phyloP scores from a whole-genome alignment of 352 stramenopile species.

The Phytophthora palmivora region DNA sequence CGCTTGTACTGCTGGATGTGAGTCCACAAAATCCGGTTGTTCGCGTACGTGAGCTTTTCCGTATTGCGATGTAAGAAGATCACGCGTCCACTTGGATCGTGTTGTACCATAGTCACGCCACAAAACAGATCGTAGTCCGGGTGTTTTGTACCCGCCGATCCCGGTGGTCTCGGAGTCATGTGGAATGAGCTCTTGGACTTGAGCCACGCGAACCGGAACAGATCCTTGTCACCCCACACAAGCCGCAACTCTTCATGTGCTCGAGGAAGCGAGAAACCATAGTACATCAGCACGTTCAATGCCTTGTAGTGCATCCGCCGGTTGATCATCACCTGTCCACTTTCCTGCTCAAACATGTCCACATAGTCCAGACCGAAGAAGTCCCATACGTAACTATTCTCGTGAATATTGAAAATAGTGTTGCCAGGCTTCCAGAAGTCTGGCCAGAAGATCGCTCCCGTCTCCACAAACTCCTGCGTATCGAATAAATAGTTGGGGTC shows the following conservation, averaged over 20 bases:
- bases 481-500: slow-evolving; percentile 77
- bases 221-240: slow-evolving; percentile 85
- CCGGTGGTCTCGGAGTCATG: slow-evolving; percentile 62
- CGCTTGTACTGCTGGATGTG: slow-evolving; percentile 71
- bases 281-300: slow-evolving; percentile 81
- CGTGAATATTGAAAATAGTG: slow-evolving; percentile 85
- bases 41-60: slow-evolving; percentile 62
- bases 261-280: slow-evolving; percentile 51
- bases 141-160: slow-evolving; percentile 56
- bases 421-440: slow-evolving; percentile 79
- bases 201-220: slow-evolving; percentile 84
- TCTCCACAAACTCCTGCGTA: slow-evolving; percentile 56
- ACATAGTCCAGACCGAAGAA: slow-evolving; percentile 67
- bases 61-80: slow-evolving; percentile 80
- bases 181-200: slow-evolving; percentile 76
- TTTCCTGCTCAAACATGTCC: slow-evolving; percentile 85
- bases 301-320: slow-evolving; percentile 57
- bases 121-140: slow-evolving; percentile 68
- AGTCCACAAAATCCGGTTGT: slow-evolving; percentile 59
- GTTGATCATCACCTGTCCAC: slow-evolving; percentile 79
- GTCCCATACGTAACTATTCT: slow-evolving; percentile 73
- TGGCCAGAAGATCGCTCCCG: slow-evolving; percentile 83
- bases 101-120: slow-evolving; percentile 76
- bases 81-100: slow-evolving; percentile 61
- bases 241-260: slow-evolving; percentile 57